Evolutionary conservation across 2,329 filamentous ascomycete genomes (phyloP), one percentile per base, ranked within the genome.

Genomic region (Chaetomiaceae sp.): DNA sequence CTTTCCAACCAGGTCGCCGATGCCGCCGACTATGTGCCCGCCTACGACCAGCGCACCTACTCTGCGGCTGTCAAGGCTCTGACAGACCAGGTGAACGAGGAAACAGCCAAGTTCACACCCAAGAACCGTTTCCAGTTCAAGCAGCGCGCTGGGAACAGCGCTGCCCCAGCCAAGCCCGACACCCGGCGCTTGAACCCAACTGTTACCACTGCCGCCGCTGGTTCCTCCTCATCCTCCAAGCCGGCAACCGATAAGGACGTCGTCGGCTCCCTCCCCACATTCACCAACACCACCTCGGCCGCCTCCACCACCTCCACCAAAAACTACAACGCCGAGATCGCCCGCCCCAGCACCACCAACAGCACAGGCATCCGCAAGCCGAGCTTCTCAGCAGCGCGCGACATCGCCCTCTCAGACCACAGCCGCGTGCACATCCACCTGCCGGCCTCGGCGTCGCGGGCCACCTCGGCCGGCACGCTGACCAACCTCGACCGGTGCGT

Each of bases 11-110:
- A 93, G 61, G 87, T 96, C 34, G 85, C 88, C 58, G 90, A 96
- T 69, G 87, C 88, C 0, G 82, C 86, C 2, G 83, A 85, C 50
- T 89, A 85, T 59, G 81, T 96, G 14, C 90, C 93, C 3, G 83
- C 89, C 7, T 95, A 96, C 65, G 93, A 97, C 63, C 89, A 93
- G 66, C 82, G 88, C 60, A 85, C 86, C 20, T 97, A 96, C 64
- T 81, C 85, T 9, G 60, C 89, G 82, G 81, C 87, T 19, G 83
- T 96, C 68, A 95, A 93, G 73, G 78, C 78, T 14, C 73, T 96
- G 13, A 85, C 85, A 16, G 87, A 92, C 50, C 89, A 87, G 62
- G 75, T 96, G 20, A 84, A 87, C 60, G 79, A 84, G 52, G 83
- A 82, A 7, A 80, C 84, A 14, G 77, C 81, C 34, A 79, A 77